Percentiles rank a stretch among this genome's conserved stretches.
phyloP scores from a whole-genome alignment of 805 yeast species.

The Kodamaea nitidulidarum region DNA sequence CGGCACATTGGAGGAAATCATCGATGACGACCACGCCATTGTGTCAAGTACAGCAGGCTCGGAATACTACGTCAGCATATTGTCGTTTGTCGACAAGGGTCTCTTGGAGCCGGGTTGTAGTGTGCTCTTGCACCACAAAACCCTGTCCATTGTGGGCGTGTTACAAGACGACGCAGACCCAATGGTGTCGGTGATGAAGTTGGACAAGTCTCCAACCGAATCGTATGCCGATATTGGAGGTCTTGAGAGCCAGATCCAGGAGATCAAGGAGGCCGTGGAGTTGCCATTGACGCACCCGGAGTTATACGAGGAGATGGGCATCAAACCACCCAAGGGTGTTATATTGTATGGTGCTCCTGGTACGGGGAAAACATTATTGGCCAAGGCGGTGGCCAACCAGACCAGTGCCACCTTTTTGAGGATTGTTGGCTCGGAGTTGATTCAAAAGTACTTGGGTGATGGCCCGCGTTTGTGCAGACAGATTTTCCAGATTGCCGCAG shows the following conservation, averaged over 20 bases:
- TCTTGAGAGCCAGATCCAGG: conserved; percentile 91
- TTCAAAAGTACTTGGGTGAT: conserved; percentile 95
- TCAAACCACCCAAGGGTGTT: conserved; percentile 97
- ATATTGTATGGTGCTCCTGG: conserved; percentile 97
- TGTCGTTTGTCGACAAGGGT: conserved; percentile 96
- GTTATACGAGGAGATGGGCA: conserved; percentile 96
- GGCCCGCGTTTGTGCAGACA: conserved; percentile 95
- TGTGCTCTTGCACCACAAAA: conserved; percentile 89
- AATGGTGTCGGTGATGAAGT: conserved; percentile 94
- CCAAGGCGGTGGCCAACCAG: conserved; percentile 97
- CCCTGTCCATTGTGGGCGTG: conserved; percentile 97
- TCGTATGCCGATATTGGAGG: conserved; percentile 98
- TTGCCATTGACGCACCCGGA: conserved; percentile 95
- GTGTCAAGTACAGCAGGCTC: conserved; percentile 95
- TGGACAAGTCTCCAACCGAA: conserved; percentile 96
- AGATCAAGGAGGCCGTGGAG: conserved; percentile 95
- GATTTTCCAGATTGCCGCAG: conserved; percentile 93
- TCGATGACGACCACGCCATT: conserved; percentile 98
- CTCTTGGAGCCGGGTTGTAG: conserved; percentile 95
- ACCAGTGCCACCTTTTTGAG: conserved; percentile 94
- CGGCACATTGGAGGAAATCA: conserved; percentile 94
- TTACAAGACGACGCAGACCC: conserved; percentile 97
- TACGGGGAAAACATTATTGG: conserved; percentile 92
- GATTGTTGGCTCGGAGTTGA: conserved; percentile 94
- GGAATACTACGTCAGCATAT: conserved; percentile 91